phyloP scores from a whole-genome alignment of 768 basidiomycete species.

The Phaffia tasmanica region DNA sequence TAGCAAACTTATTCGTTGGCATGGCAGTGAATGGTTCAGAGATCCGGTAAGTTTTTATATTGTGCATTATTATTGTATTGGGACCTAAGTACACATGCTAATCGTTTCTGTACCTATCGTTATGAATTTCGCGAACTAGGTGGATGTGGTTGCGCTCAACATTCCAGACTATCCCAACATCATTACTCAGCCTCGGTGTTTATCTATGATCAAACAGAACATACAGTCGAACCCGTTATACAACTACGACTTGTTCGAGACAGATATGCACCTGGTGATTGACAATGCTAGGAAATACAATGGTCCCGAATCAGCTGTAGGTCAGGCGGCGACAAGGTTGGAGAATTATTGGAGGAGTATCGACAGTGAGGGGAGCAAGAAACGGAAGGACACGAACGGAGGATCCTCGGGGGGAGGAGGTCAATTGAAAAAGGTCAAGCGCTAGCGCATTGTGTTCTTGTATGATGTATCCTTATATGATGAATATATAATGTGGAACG shows the following conservation, averaged over 20 bases:
- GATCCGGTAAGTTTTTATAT: constrained; percentile 16
- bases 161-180: constrained; percentile 22
- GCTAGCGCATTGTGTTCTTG: no score
- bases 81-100: not conserved
- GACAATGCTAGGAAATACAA: constrained; percentile 24
- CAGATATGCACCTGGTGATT: constrained; percentile 23
- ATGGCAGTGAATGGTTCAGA: constrained; percentile 25
- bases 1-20: constrained; percentile 45
- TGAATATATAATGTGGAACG: no score
- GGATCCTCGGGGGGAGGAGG: not conserved
- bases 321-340: constrained; percentile 11
- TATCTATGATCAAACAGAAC: constrained; percentile 20
- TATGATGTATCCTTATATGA: no score
- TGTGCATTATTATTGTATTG: not conserved
- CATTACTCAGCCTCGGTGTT: constrained; percentile 20
- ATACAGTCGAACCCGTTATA: constrained; percentile 11
- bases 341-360: constrained; percentile 15
- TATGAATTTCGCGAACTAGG: not conserved
- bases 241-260: constrained; percentile 15
- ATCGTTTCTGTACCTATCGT: not conserved
- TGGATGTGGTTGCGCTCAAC: constrained; percentile 18
- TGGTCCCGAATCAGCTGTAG: constrained; percentile 19
- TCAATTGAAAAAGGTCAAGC: not conserved
- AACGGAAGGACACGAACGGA: not conserved
- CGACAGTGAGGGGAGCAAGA: not conserved